Percentiles rank a stretch among this genome's conserved stretches.
Evolutionary conservation across 106 monocot genomes (phyloP).

Genomic region (Phalaenopsis equestris): DNA sequence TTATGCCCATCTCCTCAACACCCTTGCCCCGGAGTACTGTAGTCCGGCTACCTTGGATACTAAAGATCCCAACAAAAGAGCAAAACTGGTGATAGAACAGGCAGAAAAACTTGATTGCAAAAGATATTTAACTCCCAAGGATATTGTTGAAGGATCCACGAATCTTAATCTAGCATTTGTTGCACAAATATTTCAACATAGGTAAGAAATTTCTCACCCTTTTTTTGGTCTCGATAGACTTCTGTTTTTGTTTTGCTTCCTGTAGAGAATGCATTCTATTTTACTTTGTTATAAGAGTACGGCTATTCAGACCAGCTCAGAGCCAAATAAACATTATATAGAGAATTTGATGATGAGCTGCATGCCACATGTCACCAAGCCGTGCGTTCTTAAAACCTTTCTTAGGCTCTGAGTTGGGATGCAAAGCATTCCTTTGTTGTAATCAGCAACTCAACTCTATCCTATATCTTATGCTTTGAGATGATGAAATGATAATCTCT

Average conservation of each 20-base stretch:
- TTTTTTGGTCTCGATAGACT: not conserved
- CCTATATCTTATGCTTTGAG: not conserved
- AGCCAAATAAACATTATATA: not conserved
- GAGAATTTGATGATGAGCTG: not conserved
- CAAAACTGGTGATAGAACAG: constrained; percentile 65
- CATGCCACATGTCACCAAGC: not conserved
- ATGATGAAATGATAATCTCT: not conserved
- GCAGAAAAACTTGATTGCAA: constrained; percentile 76
- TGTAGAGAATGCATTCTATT: not conserved
- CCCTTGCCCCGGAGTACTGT: constrained; percentile 61
- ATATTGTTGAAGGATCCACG: constrained; percentile 68
- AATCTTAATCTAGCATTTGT: constrained; percentile 85
- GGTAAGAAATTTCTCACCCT: constrained; percentile 18
- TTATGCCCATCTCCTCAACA: constrained; percentile 70
- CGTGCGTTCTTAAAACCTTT: not conserved
- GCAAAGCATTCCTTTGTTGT: not conserved
- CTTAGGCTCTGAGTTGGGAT: not conserved
- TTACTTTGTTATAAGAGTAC: not conserved
- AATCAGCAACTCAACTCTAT: not conserved
- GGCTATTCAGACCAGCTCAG: not conserved
- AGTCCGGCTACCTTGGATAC: constrained; percentile 34
- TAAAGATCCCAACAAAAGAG: constrained; percentile 61
- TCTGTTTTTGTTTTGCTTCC: constrained; percentile 2
- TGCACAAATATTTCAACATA: constrained; percentile 75
- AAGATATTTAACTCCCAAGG: constrained; percentile 58